phyloP scores from a whole-genome alignment of 345 rosid species.

The Jatropha curcas region DNA sequence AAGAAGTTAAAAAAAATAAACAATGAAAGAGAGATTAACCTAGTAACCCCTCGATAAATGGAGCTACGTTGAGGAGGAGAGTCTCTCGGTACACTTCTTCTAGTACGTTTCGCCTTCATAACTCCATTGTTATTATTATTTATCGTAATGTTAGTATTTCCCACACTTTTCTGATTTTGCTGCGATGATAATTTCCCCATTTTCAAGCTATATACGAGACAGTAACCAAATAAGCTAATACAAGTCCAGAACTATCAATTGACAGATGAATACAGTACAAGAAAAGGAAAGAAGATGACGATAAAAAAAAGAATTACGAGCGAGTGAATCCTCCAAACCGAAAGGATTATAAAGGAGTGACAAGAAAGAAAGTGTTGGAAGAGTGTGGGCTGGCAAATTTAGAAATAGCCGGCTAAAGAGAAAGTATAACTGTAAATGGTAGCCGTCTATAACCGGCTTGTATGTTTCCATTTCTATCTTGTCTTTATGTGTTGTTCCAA shows the following conservation, averaged over 20 bases:
- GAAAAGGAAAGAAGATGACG: background rate
- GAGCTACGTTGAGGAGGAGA: constrained; percentile 94
- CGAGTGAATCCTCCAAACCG: constrained; percentile 31
- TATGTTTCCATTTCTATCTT: constrained; percentile 18
- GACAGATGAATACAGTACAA: background rate
- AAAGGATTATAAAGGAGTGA: constrained; percentile 34
- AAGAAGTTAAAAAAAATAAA: background rate
- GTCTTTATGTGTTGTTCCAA: background rate
- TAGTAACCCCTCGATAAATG: constrained; percentile 82
- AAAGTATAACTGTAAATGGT: background rate
- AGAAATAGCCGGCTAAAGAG: constrained; percentile 21
- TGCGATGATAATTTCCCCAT: constrained; percentile 44
- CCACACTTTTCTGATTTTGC: constrained; percentile 37
- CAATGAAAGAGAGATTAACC: constrained; percentile 28
- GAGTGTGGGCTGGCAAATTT: constrained; percentile 32
- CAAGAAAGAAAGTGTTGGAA: constrained; percentile 5
- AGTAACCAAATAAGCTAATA: background rate
- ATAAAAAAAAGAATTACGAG: background rate
- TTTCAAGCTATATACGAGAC: too few relatives aligned
- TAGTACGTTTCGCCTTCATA: constrained; percentile 61
- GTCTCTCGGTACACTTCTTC: constrained; percentile 78
- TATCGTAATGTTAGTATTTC: background rate
- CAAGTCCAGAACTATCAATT: too few relatives aligned
- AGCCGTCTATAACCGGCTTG: constrained; percentile 51
- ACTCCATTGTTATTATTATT: constrained; percentile 29